Conservation (phyloP, 2,329 filamentous ascomycete genomes). For the Emericellopsis atlantica region DNA sequence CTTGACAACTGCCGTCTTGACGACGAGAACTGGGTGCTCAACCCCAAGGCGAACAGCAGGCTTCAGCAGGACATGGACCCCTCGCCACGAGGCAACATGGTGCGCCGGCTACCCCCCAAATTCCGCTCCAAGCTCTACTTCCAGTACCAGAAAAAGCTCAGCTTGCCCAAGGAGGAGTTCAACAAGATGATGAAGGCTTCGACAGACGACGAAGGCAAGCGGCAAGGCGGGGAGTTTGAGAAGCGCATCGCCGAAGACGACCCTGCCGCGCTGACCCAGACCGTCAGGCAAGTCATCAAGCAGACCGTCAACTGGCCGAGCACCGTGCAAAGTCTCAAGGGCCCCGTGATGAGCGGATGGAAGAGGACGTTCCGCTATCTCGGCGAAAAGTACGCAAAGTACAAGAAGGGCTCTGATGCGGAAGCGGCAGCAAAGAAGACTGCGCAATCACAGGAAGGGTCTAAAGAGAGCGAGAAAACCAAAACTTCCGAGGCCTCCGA, state of each 20-base stretch:
- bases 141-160: conserved; percentile 83
- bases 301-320: conserved; percentile 90
- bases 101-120: conserved; percentile 71
- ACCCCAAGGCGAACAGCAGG: conserved; percentile 44
- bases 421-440: conserved; percentile 6
- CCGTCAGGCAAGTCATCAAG: conserved; percentile 65
- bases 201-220: conserved; percentile 58
- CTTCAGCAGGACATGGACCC: conserved; percentile 90
- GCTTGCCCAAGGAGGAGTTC: conserved; percentile 75
- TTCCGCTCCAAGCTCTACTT: conserved; percentile 91
- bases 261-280: conserved; percentile 50
- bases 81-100: conserved; percentile 86
- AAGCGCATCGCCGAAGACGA: conserved; percentile 65
- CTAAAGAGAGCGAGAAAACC: background rate
- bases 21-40: conserved; percentile 25
- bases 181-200: conserved; percentile 70
- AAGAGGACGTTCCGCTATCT: conserved; percentile 61
- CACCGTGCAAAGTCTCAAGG: conserved; percentile 76
- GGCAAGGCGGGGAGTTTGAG: conserved; percentile 77
- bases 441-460: background rate
- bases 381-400: conserved; percentile 67
- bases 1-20: conserved; percentile 35
- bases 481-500: background rate
- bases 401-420: conserved; percentile 27
- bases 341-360: conserved; percentile 66